phyloP scores from a whole-genome alignment of 805 yeast genomes.

The Ogataea degrootiae region DNA sequence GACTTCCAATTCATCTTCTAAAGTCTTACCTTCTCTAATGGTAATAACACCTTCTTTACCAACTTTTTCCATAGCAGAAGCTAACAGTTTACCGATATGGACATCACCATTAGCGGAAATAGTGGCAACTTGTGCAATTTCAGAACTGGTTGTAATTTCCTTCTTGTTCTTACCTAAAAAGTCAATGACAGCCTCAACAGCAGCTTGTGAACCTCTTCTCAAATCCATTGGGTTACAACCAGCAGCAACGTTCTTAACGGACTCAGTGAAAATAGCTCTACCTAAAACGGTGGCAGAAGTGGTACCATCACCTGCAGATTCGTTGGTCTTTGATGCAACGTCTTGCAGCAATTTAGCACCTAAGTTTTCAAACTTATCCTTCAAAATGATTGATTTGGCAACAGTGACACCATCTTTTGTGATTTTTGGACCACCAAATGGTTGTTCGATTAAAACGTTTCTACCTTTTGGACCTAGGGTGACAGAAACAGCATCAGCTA shows the following conservation, averaged over 20 bases:
- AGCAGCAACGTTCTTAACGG: conserved; percentile 95
- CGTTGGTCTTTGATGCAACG: conserved; percentile 95
- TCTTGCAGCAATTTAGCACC: conserved; percentile 95
- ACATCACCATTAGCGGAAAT: conserved; percentile 95
- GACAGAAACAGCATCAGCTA: conserved; percentile 94
- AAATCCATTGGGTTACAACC: conserved; percentile 99
- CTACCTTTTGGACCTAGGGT: conserved; percentile 98
- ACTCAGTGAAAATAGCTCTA: conserved; percentile 90
- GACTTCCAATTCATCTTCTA: conserved; percentile 93
- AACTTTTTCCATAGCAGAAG: conserved; percentile 96
- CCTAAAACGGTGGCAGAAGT: conserved; percentile 97
- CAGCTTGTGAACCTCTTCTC: conserved; percentile 96
- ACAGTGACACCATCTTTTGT: conserved; percentile 99
- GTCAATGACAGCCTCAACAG: conserved; percentile 87
- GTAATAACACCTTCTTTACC: conserved; percentile 99
- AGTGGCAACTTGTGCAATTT: conserved; percentile 97
- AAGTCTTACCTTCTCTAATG: conserved; percentile 94
- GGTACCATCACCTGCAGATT: conserved; percentile 98
- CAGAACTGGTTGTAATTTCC: conserved; percentile 89
- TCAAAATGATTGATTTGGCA: conserved; percentile 75
- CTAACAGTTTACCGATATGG: conserved; percentile 86
- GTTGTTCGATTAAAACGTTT: conserved; percentile 93
- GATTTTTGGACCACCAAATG: conserved; percentile 94
- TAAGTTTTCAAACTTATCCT: conserved; percentile 91
- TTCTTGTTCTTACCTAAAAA: conserved; percentile 81